A percentile compares a stretch with the other conserved stretches of the same genome.
These are phyloP conservation scores for Apiotrichum gamsii DNA, from an alignment of 1,284 basidiomycete species.

Conservation along the genomic window DNA sequence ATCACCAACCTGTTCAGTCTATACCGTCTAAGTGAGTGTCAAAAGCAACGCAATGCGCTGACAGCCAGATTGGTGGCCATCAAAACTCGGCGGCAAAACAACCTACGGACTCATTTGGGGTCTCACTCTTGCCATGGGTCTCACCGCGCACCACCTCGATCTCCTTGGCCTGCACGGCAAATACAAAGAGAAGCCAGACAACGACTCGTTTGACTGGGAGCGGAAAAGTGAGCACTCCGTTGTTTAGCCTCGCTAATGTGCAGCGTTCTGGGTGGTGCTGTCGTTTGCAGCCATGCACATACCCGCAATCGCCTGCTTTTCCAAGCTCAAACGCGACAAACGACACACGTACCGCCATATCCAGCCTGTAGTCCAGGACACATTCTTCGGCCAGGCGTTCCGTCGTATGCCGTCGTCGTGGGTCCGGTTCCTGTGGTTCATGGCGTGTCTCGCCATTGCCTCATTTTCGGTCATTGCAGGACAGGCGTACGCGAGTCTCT, in stretches of 20 bases:
- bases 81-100: constrained; percentile 50
- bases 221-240: constrained; percentile 49
- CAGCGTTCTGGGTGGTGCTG: constrained; percentile 53
- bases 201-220: constrained; percentile 52
- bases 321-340: constrained; percentile 45
- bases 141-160: constrained; percentile 49
- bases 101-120: constrained; percentile 53
- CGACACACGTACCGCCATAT: constrained; percentile 40
- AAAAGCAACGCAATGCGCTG: background rate
- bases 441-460: constrained; percentile 51
- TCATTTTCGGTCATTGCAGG: constrained; percentile 54
- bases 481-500: constrained; percentile 54
- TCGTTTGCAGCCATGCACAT: constrained; percentile 54
- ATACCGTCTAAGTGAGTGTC: constrained; percentile 44
- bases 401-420: constrained; percentile 52
- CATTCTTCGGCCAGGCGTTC: constrained; percentile 48
- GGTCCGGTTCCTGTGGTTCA: constrained; percentile 55
- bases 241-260: background rate
- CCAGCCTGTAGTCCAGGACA: constrained; percentile 13
- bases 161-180: constrained; percentile 41
- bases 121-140: constrained; percentile 48
- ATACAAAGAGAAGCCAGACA: constrained; percentile 20
- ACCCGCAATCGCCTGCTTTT: constrained; percentile 51
- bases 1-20: constrained; percentile 55
- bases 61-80: constrained; percentile 45